Evolutionary conservation across 2,329 filamentous ascomycete species (phyloP).

Genomic region (Rutstroemia sp.): DNA sequence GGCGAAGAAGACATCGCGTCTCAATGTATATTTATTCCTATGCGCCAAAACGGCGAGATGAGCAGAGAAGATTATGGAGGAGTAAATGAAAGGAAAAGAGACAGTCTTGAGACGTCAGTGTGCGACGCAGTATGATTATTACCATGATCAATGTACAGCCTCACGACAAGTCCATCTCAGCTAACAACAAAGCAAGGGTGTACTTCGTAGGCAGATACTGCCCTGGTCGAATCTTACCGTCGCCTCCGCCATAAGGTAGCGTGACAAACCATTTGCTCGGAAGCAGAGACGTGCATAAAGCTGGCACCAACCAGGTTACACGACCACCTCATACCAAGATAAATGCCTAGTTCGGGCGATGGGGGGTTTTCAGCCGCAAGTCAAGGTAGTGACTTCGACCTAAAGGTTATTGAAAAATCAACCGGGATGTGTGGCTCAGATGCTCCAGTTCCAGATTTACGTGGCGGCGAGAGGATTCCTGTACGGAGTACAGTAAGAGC

Average conservation of each 20-base stretch:
- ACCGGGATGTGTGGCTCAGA: neutral
- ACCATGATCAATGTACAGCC: neutral
- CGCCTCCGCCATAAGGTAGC: neutral
- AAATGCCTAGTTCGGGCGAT: neutral
- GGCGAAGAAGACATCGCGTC: conserved; percentile 13
- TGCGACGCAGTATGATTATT: neutral
- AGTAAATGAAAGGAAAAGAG: too few species aligned
- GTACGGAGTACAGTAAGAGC: too few species aligned
- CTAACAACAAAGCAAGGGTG: neutral
- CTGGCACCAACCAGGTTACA: neutral
- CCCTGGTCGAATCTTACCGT: neutral
- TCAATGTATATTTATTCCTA: too few species aligned
- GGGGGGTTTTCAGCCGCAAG: neutral
- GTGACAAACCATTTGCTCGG: conserved; percentile 3
- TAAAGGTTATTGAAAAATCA: neutral
- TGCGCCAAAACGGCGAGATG: too few species aligned
- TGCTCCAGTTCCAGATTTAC: too few species aligned
- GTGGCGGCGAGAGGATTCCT: too few species aligned
- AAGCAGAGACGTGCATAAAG: conserved; percentile 5
- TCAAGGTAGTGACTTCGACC: neutral
- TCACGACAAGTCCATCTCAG: neutral
- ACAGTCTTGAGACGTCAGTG: neutral
- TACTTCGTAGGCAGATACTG: neutral
- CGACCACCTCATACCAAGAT: neutral
- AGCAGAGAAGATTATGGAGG: too few species aligned